Evolutionary conservation across 108 stramenopile genomes (phyloP).

Genomic region (Nitzschia sp.): DNA sequence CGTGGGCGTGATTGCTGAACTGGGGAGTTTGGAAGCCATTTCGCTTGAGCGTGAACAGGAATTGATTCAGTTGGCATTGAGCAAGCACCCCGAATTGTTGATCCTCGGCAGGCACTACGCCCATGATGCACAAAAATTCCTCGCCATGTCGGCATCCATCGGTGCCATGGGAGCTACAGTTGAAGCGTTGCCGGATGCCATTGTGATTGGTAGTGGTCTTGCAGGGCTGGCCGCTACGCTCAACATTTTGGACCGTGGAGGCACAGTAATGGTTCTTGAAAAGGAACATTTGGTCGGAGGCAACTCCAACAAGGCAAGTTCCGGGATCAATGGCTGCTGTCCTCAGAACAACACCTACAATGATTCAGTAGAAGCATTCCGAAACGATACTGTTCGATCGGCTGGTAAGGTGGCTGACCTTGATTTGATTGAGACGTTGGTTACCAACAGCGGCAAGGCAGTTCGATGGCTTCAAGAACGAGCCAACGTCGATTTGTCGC

Average conservation of each 20-base stretch:
- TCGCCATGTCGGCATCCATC: slow-evolving; percentile 48
- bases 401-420: slow-evolving; percentile 67
- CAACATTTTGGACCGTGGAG: slow-evolving; percentile 86
- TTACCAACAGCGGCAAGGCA: slow-evolving; percentile 70
- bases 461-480: slow-evolving; percentile 82
- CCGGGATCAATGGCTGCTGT: slow-evolving; percentile 90
- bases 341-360: slow-evolving; percentile 61
- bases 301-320: slow-evolving; percentile 93
- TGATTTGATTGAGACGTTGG: slow-evolving; percentile 74
- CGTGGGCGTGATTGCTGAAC: slow-evolving; percentile 61
- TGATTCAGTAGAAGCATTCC: slow-evolving; percentile 74
- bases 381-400: slow-evolving; percentile 76
- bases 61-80: slow-evolving; percentile 64
- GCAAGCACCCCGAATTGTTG: slow-evolving; percentile 67
- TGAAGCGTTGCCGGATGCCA: slow-evolving; percentile 71
- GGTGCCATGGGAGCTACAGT: slow-evolving; percentile 13
- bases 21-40: slow-evolving; percentile 60
- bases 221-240: slow-evolving; percentile 87
- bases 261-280: slow-evolving; percentile 81
- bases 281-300: slow-evolving; percentile 90
- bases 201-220: slow-evolving; percentile 89
- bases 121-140: slow-evolving; percentile 58
- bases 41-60: slow-evolving; percentile 60
- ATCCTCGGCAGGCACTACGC: slow-evolving; percentile 77
- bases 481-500: slow-evolving; percentile 79